Conservation (phyloP, 208 protist genomes). For the Acanthamoeba triangularis region DNA sequence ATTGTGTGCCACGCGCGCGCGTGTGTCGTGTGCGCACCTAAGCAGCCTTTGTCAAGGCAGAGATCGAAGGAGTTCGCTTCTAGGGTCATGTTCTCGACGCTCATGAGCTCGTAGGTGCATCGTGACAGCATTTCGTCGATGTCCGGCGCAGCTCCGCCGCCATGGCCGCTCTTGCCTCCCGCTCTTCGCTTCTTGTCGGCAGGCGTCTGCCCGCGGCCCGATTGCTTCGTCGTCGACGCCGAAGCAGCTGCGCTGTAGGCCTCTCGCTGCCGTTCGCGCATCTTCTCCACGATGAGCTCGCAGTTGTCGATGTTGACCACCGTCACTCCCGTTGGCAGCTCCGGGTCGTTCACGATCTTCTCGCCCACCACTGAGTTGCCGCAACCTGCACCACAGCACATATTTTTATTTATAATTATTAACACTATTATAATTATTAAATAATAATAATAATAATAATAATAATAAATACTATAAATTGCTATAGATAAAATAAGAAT, state of each 20-base stretch:
- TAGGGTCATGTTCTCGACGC: slow-evolving; percentile 1
- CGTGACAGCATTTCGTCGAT: not conserved
- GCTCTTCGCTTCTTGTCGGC: slow-evolving; percentile 5
- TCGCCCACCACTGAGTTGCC: slow-evolving; percentile 41
- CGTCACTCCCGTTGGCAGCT: not conserved
- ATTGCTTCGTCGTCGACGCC: not conserved
- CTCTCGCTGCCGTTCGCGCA: slow-evolving; percentile 1
- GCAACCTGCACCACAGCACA: not conserved
- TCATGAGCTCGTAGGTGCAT: slow-evolving; percentile 46
- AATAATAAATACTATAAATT: not conserved
- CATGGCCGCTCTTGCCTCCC: not conserved
- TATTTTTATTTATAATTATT: not conserved
- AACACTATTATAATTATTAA: not conserved
- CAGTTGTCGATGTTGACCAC: slow-evolving; percentile 63
- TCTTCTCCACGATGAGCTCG: slow-evolving; percentile 59
- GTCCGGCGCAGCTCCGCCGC: not conserved
- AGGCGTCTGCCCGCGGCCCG: not conserved
- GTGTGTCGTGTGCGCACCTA: not conserved
- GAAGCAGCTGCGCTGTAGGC: not conserved
- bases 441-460: not conserved
- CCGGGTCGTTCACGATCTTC: slow-evolving; percentile 17
- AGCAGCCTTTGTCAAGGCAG: slow-evolving; percentile 35
- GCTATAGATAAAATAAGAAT: not conserved
- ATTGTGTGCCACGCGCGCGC: not conserved
- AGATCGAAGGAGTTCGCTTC: slow-evolving; percentile 51